Evolutionary conservation across 208 protist species (phyloP).

Genomic region (Novymonas esmeraldas): DNA sequence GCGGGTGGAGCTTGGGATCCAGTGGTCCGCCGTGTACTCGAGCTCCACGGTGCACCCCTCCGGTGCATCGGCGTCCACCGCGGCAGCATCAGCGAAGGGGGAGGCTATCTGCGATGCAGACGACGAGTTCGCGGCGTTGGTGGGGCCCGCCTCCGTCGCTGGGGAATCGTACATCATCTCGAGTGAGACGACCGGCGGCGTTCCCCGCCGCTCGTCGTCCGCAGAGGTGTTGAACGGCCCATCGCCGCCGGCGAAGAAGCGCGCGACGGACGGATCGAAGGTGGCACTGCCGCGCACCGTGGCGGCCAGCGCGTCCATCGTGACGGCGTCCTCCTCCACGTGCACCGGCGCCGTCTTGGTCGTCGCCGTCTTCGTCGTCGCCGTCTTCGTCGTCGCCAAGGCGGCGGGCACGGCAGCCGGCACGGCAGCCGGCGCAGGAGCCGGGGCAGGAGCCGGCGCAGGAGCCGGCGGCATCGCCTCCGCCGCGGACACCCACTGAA

Average conservation of each 20-base stretch:
- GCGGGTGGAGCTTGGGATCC: slow-evolving; percentile 7
- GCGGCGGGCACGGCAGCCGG: no score
- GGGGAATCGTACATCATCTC: slow-evolving; percentile 17
- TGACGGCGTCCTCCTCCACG: slow-evolving; percentile 10
- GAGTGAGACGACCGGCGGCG: slow-evolving; percentile 15
- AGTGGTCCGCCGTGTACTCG: slow-evolving; percentile 23
- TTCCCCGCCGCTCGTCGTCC: neutral
- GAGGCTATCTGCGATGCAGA: neutral
- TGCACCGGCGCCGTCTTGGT: slow-evolving; percentile 10
- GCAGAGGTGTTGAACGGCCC: slow-evolving; percentile 1
- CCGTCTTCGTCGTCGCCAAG: neutral
- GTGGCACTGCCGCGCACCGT: neutral
- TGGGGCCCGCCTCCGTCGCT: neutral
- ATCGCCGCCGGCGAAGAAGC: neutral
- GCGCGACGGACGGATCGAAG: neutral
- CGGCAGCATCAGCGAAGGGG: neutral
- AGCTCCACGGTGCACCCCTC: slow-evolving; percentile 30
- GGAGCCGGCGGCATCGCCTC: neutral
- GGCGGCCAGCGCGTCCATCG: slow-evolving; percentile 5
- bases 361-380: neutral
- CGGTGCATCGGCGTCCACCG: neutral
- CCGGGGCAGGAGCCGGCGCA: neutral
- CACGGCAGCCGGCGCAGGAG: neutral
- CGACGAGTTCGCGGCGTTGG: no score
- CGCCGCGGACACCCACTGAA: neutral